These are phyloP conservation scores for Cystofilobasidium macerans DNA, from an alignment of 768 basidiomycete species.

Conservation along the genomic window DNA sequence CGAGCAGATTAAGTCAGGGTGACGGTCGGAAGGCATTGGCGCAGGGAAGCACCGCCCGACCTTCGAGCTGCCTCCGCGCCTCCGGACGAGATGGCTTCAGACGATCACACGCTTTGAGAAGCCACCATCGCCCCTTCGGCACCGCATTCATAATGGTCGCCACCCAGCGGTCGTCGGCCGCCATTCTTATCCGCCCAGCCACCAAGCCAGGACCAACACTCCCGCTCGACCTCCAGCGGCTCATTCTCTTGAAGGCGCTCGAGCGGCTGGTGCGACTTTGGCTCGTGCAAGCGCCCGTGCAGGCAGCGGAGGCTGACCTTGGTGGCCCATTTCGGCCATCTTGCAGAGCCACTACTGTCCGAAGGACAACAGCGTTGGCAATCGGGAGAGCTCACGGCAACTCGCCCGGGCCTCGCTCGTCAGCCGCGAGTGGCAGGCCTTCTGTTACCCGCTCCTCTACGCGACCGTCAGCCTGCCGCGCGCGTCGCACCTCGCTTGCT, in stretches of 20 bases:
- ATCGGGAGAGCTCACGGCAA: neutral
- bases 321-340: neutral
- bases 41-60: no score
- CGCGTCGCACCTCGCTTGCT: neutral
- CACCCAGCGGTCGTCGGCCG: no score
- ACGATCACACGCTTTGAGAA: no score
- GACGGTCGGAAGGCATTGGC: no score
- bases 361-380: constrained; percentile 8
- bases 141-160: no score
- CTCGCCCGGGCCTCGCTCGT: constrained; percentile 1
- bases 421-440: constrained; percentile 17
- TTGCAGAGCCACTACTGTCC: constrained; percentile 2
- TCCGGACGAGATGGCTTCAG: no score
- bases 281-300: neutral
- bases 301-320: neutral
- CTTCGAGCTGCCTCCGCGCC: no score
- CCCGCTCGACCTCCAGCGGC: constrained; percentile 16
- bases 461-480: constrained; percentile 8
- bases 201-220: neutral
- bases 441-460: constrained; percentile 17
- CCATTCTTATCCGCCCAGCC: no score
- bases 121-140: no score
- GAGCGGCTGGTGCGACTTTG: neutral
- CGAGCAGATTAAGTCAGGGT: no score
- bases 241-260: constrained; percentile 2